A percentile compares a stretch with the other conserved stretches of the same genome.
Conservation (phyloP, 192 early-diverging fungal species). For the Coemansia sp. region DNA sequence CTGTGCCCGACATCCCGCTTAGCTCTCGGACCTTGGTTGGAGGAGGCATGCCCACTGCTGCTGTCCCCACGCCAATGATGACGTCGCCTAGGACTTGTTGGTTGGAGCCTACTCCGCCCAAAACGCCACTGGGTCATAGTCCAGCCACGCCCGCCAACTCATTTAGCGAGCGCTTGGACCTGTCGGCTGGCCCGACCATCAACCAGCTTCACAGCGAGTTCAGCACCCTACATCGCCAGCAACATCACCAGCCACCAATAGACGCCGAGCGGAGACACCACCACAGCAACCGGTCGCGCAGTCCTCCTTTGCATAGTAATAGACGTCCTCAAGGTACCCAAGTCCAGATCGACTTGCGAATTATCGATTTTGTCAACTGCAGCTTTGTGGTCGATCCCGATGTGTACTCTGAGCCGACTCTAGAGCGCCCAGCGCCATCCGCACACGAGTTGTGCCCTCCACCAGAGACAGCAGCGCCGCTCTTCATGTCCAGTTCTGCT, state of each 20-base stretch:
- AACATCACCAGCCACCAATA: background rate
- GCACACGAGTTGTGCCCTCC: slow-evolving; percentile 42
- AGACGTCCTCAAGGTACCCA: background rate
- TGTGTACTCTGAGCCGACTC: background rate
- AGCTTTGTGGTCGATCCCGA: slow-evolving; percentile 63
- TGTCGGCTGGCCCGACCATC: slow-evolving; percentile 10
- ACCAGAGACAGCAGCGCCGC: slow-evolving; percentile 13
- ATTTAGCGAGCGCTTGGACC: slow-evolving; percentile 11
- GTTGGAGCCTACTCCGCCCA: slow-evolving; percentile 17
- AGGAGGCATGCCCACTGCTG: background rate
- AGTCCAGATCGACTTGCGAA: slow-evolving; percentile 73
- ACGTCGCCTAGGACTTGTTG: background rate
- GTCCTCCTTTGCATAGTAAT: background rate
- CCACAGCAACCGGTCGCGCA: background rate
- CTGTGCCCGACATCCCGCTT: slow-evolving; percentile 9
- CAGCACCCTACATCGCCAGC: background rate
- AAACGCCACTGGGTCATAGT: slow-evolving; percentile 9
- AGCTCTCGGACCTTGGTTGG: slow-evolving; percentile 2
- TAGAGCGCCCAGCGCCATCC: slow-evolving; percentile 41
- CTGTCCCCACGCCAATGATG: background rate
- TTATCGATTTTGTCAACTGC: slow-evolving; percentile 98
- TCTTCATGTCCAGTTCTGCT: slow-evolving; percentile 9
- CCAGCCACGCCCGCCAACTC: slow-evolving; percentile 13
- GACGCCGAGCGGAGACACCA: background rate
- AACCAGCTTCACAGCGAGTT: background rate